Evolutionary conservation across 305 asterid species (phyloP).

Genomic region (Lippia alba): DNA sequence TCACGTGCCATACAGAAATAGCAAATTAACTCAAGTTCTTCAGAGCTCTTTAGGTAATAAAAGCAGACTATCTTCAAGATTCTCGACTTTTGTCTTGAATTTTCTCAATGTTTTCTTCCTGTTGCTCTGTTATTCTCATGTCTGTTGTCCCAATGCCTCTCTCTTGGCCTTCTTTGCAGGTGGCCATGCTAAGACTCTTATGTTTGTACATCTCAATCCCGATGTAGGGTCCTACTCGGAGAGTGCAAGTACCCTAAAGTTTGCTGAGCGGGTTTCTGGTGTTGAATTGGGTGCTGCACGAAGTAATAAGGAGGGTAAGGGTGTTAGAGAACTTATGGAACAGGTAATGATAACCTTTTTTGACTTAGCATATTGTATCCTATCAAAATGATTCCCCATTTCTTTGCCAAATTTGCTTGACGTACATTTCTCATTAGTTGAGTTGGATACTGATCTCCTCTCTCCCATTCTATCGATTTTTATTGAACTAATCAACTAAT

Average conservation of each 20-base stretch:
- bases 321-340: conserved; percentile 91
- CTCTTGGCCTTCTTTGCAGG: conserved; percentile 57
- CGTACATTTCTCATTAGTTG: neutral
- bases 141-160: conserved; percentile 18
- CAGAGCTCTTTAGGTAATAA: conserved; percentile 89
- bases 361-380: neutral
- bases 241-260: conserved; percentile 87
- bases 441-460: conserved; percentile 25
- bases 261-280: conserved; percentile 98
- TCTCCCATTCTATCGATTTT: conserved; percentile 18
- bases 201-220: conserved; percentile 97
- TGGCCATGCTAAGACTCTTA: conserved; percentile 96
- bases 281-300: conserved; percentile 96
- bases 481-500: conserved; percentile 11
- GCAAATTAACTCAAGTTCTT: conserved; percentile 97
- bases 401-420: conserved; percentile 3
- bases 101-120: conserved; percentile 3
- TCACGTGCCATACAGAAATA: conserved; percentile 95
- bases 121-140: conserved; percentile 25
- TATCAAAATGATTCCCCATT: conserved; percentile 18
- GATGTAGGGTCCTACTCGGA: conserved; percentile 90
- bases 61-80: conserved; percentile 7
- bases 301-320: conserved; percentile 88
- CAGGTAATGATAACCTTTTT: conserved; percentile 58
- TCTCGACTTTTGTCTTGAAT: conserved; percentile 12